Evolutionary conservation across 495 filamentous ascomycete genomes (phyloP).

Genomic region (Lasiosphaeria ovina): DNA sequence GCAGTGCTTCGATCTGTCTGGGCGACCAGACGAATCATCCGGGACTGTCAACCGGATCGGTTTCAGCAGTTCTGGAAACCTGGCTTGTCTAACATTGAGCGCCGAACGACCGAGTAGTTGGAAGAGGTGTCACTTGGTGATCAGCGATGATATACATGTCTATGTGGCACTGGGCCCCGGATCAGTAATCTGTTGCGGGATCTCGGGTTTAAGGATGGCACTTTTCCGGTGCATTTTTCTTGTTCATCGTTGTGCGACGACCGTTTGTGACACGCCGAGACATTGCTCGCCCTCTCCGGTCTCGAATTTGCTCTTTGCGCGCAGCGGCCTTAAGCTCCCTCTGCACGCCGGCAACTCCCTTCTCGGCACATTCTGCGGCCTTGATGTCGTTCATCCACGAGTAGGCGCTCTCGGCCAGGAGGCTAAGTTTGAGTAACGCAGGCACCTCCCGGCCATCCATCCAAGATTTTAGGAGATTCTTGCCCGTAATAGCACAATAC

Average conservation of each 20-base stretch:
- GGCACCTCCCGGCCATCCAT: background rate
- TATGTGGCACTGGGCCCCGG: background rate
- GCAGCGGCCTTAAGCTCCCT: background rate
- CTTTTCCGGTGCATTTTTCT: background rate
- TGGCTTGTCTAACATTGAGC: background rate
- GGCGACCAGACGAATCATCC: background rate
- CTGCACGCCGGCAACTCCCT: background rate
- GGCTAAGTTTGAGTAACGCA: background rate
- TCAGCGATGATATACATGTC: background rate
- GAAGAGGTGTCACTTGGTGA: background rate
- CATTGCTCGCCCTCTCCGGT: background rate
- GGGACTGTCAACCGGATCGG: background rate
- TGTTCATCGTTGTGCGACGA: background rate
- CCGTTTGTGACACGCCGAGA: background rate
- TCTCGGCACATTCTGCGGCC: background rate
- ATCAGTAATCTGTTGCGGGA: background rate
- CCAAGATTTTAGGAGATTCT: background rate
- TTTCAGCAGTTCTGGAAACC: background rate
- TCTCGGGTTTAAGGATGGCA: background rate
- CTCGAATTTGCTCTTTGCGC: background rate
- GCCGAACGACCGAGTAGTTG: background rate
- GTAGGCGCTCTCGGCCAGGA: background rate
- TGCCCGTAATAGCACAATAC: too few species aligned
- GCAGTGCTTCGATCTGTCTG: background rate
- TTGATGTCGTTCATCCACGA: background rate